Evolutionary conservation across 177 flowering plant genomes (phyloP).

Genomic region (Vitis hybrid): DNA sequence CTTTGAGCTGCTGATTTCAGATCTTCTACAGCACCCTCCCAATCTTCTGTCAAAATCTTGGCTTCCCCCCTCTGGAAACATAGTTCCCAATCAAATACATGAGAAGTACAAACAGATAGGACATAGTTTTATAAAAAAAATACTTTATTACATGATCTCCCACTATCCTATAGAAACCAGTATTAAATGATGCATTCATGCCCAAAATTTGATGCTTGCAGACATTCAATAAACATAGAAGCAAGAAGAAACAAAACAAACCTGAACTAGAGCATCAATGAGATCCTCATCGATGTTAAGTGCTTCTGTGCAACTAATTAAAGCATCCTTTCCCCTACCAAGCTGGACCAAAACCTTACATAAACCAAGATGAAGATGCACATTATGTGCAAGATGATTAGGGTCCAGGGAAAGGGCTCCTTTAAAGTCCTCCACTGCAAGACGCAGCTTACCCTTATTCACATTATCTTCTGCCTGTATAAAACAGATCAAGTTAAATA

Average conservation of each 20-base stretch:
- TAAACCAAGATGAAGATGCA: slow-evolving; percentile 85
- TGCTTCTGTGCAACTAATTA: slow-evolving; percentile 75
- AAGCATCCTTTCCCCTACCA: slow-evolving; percentile 93
- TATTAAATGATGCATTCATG: not conserved
- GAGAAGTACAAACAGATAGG: not conserved
- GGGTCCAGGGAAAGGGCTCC: slow-evolving; percentile 89
- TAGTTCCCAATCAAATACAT: not conserved
- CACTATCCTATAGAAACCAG: not conserved
- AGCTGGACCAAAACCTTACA: slow-evolving; percentile 87
- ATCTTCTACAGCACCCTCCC: slow-evolving; percentile 97
- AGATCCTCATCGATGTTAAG: slow-evolving; percentile 80
- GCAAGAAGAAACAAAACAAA: slow-evolving; percentile 13
- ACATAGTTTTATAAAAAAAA: no score
- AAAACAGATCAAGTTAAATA: slow-evolving; percentile 7
- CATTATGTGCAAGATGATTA: slow-evolving; percentile 77
- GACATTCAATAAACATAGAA: not conserved
- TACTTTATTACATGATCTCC: not conserved
- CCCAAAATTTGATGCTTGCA: not conserved
- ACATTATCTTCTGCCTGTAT: slow-evolving; percentile 94
- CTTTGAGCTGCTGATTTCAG: slow-evolving; percentile 80
- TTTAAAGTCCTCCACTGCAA: slow-evolving; percentile 87
- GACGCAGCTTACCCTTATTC: slow-evolving; percentile 79
- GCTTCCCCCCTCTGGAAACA: slow-evolving; percentile 94
- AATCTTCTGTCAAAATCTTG: slow-evolving; percentile 84
- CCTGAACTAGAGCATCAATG: slow-evolving; percentile 92